Conservation (phyloP, 345 rosid genomes). For the Theobroma cacao region DNA sequence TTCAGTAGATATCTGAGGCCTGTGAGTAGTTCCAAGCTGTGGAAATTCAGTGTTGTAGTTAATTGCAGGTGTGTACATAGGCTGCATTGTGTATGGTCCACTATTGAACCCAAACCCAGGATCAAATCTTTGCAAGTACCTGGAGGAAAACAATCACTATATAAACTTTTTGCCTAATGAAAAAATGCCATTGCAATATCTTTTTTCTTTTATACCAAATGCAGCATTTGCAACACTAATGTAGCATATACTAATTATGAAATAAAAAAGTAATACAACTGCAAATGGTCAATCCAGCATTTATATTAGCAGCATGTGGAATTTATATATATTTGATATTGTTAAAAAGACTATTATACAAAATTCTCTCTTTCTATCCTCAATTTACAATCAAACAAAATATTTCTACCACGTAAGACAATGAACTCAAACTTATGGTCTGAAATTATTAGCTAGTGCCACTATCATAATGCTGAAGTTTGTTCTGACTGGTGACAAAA, state of each 20-base stretch:
- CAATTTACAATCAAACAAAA: background rate
- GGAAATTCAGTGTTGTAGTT: constrained; percentile 87
- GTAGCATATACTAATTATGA: background rate
- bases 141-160: constrained; percentile 21
- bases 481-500: too few species aligned
- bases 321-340: background rate
- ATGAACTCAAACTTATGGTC: background rate
- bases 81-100: constrained; percentile 62
- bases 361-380: background rate
- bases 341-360: background rate
- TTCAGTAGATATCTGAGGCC: constrained; percentile 62
- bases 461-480: background rate
- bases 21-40: constrained; percentile 59
- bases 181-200: background rate
- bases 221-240: too few species aligned
- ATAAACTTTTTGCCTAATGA: background rate
- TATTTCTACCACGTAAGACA: background rate
- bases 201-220: too few species aligned
- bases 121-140: constrained; percentile 80
- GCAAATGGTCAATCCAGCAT: background rate
- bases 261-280: background rate
- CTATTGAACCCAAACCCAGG: constrained; percentile 73
- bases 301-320: background rate
- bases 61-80: constrained; percentile 66
- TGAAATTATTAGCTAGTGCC: background rate